Evolutionary conservation across 1,284 basidiomycete species (phyloP), one percentile per base, ranked within the genome.

Genomic region (Mycena sp.): DNA sequence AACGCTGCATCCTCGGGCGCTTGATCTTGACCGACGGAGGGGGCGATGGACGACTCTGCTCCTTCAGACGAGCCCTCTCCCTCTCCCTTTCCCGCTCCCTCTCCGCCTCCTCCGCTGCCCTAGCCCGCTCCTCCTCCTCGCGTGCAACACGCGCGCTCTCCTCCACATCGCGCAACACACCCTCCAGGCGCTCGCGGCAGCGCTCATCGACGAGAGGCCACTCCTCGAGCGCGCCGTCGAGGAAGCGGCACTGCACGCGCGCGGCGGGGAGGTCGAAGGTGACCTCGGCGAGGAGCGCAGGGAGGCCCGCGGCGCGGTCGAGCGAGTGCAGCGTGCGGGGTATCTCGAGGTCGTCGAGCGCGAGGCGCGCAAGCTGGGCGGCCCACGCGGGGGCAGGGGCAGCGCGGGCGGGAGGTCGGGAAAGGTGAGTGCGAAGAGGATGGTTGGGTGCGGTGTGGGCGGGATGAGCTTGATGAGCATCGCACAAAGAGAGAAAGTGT

Each of bases 391-490:
- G 12, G 90, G 85, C 49, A 83, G 71, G 35, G 81, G 78, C 4
- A 87, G 71, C 45, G 76, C 70, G 3, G 77, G 70, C n/a, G 87
- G 84, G 21, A 89, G 81, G 64, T 83, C 76, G 19, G 77, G 76
- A 64, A 92, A 88, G 30, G 85, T 75, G 54, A 94, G 76, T 29
- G 84, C 86, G 77, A 93, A 93, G 72, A 92, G 85, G 71, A 95
- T 87, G 45, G 87, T 86, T 80, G 2, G 83, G 78, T 2, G 80
- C 71, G 21, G 58, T 30, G 21, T 54, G 58, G 52, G 44, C 1
- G 65, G 62, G n/a, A 55, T 59, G 28, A 67, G 59, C 46, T 67
- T 67, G 54, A 67, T 67, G 58, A 67, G 65, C 65, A 67, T 67
- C 10, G 26, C 25, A n/a, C n/a, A n/a, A n/a, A n/a, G n/a, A n/a